Evolutionary conservation across 257 asterid genomes (phyloP).

Genomic region (Pogostemon cablin): DNA sequence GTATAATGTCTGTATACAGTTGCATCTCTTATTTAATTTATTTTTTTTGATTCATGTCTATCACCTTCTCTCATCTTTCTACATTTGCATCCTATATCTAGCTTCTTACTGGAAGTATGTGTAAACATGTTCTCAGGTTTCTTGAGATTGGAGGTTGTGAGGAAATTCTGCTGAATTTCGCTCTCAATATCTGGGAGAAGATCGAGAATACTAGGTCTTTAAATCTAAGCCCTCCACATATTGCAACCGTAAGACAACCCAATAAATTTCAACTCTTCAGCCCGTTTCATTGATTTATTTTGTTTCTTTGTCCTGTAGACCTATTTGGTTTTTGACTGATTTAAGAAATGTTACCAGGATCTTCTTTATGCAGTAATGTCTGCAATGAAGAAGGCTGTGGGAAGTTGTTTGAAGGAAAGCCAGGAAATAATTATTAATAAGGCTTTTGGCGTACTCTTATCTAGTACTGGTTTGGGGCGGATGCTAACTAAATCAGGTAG

Average conservation of each 20-base stretch:
- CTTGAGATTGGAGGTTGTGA: slow-evolving; percentile 61
- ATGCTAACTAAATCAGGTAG: slow-evolving; percentile 41
- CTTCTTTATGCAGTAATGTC: slow-evolving; percentile 64
- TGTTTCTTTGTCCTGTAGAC: slow-evolving; percentile 28
- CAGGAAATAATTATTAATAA: slow-evolving; percentile 67
- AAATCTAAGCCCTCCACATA: slow-evolving; percentile 41
- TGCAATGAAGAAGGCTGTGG: slow-evolving; percentile 81
- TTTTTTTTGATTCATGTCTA: background rate
- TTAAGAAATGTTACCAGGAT: slow-evolving; percentile 47
- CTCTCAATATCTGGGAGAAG: slow-evolving; percentile 62
- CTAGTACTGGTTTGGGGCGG: slow-evolving; percentile 42
- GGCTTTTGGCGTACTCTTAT: slow-evolving; percentile 53
- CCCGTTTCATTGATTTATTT: slow-evolving; percentile 3
- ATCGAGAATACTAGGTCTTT: slow-evolving; percentile 47
- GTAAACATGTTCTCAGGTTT: slow-evolving; percentile 55
- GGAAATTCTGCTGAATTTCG: slow-evolving; percentile 64
- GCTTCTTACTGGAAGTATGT: slow-evolving; percentile 28
- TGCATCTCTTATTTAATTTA: slow-evolving; percentile 16
- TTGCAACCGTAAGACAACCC: slow-evolving; percentile 45
- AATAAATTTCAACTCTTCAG: slow-evolving; percentile 17
- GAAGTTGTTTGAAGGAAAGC: slow-evolving; percentile 58
- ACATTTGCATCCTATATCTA: background rate
- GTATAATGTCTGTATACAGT: slow-evolving; percentile 18
- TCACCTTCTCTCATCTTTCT: background rate
- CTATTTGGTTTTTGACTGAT: slow-evolving; percentile 32